Evolutionary conservation across 148 eudicot genomes (phyloP).

Genomic region (Polygonum aviculare): DNA sequence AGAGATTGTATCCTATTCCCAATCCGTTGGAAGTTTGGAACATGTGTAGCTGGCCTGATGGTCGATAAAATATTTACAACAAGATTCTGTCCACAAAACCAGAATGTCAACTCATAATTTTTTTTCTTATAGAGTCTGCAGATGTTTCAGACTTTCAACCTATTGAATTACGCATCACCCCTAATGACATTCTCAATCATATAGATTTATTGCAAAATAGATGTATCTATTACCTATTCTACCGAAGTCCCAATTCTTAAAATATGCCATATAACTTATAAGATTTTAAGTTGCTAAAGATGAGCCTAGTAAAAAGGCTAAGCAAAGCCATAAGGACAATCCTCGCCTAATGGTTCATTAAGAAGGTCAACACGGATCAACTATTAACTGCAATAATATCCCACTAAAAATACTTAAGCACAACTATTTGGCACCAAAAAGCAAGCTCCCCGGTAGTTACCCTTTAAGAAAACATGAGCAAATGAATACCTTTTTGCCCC

Average conservation of each 20-base stretch:
- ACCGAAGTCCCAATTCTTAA: background rate
- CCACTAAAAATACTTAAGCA: background rate
- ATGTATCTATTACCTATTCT: background rate
- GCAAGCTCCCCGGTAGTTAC: background rate
- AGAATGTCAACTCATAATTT: background rate
- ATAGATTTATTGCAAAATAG: background rate
- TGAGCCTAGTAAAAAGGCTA: background rate
- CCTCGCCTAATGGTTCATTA: background rate
- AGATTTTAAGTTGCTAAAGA: background rate
- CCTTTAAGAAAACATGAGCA: background rate
- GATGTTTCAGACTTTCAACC: background rate
- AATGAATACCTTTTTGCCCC: too few species aligned
- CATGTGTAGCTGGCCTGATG: background rate
- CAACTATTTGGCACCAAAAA: background rate
- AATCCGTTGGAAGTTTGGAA: background rate
- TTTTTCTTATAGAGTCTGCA: background rate
- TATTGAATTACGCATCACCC: background rate
- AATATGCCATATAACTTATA: background rate
- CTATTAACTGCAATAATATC: background rate
- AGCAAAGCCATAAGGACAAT: background rate
- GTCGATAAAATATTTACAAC: background rate
- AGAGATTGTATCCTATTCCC: background rate
- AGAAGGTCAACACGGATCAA: background rate
- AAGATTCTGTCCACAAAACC: background rate
- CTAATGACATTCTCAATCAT: background rate